Evolutionary conservation across 352 stramenopile species (phyloP), one percentile per base, ranked within the genome.

Genomic region (Phytophthora kernoviae): DNA sequence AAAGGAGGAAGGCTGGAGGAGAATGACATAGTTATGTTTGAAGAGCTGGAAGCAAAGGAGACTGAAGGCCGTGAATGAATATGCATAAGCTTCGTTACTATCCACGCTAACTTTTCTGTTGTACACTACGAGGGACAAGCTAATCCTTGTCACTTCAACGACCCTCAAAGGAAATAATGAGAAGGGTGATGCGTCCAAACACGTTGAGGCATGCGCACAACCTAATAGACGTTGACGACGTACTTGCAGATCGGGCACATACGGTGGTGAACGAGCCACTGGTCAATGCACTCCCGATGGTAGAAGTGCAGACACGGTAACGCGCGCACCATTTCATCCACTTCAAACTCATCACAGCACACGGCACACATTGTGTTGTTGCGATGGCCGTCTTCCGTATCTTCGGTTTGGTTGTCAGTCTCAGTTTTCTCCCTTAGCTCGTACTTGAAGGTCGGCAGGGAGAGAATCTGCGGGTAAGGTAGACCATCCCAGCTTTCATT

Each of bases 221-320:
- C 48, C n/a, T 75, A 90, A 68, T 91, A 90, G 40, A 94, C 74
- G 11, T 82, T 72, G 46, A 95, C 84, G 48, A 91, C 68, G 71
- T 96, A 75, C 49, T 90, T 96, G 71, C 87, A 96, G 56, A 93
- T 93, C 20, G 86, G 88, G 44, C 89, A 96, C 46, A 84, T 83
- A 51, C 86, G 81, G 53, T 95, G 84, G 61, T 89, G 73, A 55
- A 93, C 73, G 17, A 97, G 86, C 89, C 89, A 97, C 61, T 90
- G 84, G 61, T 96, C 88, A 59, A 97, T 96, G 50, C 89, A 97
- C 65, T 94, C 85, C 59, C 82, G 81, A 65, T 97, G 89, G 64
- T 96, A 97, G 54, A 88, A 91, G 62, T 97, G 89, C 41, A 93
- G 68, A 51, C 89, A 97, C 43, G 89, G 87, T 42, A 97, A 66